These are phyloP conservation scores for Carex sylvatica DNA, from an alignment of 202 grass and related monocot species.

Conservation along the genomic window DNA sequence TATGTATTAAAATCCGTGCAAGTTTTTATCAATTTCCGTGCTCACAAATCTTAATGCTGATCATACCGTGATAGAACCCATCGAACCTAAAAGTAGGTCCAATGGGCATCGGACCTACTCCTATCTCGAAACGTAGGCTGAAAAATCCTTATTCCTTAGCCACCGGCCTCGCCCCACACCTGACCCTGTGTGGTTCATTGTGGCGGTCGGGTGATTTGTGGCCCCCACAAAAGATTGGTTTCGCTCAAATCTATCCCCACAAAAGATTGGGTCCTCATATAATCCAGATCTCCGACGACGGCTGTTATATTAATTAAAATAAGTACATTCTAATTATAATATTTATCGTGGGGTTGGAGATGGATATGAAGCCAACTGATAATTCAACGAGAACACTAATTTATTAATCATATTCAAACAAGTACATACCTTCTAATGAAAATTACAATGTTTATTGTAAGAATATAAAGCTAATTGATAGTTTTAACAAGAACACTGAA, in stretches of 20 bases:
- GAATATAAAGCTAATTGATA: background rate
- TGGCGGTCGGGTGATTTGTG: background rate
- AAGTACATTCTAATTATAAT: background rate
- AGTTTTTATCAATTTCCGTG: too few species aligned
- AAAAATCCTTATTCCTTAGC: slow-evolving; percentile 9
- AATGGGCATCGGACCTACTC: too few species aligned
- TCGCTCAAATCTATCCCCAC: background rate
- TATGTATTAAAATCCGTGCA: too few species aligned
- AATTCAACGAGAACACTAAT: background rate
- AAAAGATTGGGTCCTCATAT: background rate
- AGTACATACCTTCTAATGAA: background rate
- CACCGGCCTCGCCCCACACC: background rate
- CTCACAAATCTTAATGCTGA: too few species aligned
- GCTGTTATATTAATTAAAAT: background rate
- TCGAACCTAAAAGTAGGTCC: too few species aligned
- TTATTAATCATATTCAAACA: background rate
- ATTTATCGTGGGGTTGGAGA: background rate
- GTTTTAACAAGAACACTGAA: background rate
- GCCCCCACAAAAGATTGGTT: slow-evolving; percentile 23
- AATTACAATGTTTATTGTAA: background rate
- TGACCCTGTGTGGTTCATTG: slow-evolving; percentile 1
- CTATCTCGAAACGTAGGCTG: too few species aligned
- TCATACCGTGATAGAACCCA: too few species aligned
- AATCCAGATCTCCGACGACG: background rate
- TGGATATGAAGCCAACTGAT: background rate